Conservation (phyloP, 345 rosid species). For the Dipteronia dyeriana region DNA sequence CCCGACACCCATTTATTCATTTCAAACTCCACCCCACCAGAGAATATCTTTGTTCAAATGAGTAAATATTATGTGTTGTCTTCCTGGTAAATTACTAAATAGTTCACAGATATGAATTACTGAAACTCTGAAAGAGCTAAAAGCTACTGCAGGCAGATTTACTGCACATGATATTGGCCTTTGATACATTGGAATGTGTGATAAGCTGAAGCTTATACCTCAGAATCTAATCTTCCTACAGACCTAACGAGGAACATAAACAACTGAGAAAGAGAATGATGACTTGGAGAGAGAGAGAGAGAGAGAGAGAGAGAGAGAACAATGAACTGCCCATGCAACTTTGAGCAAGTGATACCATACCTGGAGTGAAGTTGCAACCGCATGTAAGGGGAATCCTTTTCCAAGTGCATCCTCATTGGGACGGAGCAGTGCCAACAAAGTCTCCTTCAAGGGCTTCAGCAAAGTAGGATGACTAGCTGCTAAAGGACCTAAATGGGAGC, state of each 20-base stretch:
- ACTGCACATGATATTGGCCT: not conserved
- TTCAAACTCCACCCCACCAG: not conserved
- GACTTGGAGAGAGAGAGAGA: not conserved
- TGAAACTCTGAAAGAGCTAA: not conserved
- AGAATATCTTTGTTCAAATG: not conserved
- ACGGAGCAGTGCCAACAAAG: constrained; percentile 69
- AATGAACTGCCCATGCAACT: not conserved
- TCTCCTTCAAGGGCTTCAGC: constrained; percentile 86
- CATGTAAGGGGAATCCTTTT: constrained; percentile 66
- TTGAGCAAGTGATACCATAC: constrained; percentile 33
- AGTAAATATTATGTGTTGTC: not conserved
- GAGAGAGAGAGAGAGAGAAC: not conserved
- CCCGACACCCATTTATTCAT: not conserved
- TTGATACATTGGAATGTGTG: not conserved
- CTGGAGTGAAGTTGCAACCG: constrained; percentile 87
- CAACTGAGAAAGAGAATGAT: not conserved
- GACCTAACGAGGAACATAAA: not conserved
- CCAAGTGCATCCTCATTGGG: constrained; percentile 56
- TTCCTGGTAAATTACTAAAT: not conserved
- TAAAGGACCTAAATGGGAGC: constrained; percentile 86
- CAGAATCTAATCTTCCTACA: not conserved
- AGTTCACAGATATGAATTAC: not conserved
- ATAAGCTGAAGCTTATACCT: not conserved
- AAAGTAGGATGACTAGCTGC: constrained; percentile 67
- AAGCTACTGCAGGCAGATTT: not conserved